Conservation (phyloP, 2,329 filamentous ascomycete species). For the Cryphonectria nitschkei region DNA sequence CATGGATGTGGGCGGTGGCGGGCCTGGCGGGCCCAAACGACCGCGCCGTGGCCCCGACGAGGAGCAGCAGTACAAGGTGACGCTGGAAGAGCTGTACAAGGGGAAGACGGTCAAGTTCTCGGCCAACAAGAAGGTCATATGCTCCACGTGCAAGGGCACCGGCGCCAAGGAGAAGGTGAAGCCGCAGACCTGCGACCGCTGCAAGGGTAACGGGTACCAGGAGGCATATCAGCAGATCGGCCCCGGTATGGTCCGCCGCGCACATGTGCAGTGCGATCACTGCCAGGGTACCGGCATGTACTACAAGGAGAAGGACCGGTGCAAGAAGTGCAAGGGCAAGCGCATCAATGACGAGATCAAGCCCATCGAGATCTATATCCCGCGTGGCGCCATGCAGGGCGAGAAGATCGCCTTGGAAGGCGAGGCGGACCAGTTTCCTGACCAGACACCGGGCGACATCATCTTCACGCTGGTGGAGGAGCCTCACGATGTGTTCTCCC, state of each 20-base stretch:
- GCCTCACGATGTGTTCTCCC: constrained; percentile 78
- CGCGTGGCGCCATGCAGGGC: constrained; percentile 81
- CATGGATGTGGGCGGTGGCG: constrained; percentile 66
- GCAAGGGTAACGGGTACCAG: constrained; percentile 77
- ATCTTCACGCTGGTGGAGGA: constrained; percentile 86
- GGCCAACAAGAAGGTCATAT: constrained; percentile 92
- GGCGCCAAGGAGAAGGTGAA: constrained; percentile 94
- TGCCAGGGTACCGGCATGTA: constrained; percentile 85
- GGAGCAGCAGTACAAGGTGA: constrained; percentile 88
- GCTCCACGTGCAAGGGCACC: constrained; percentile 81
- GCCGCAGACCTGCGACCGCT: constrained; percentile 79
- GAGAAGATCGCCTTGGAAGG: constrained; percentile 90
- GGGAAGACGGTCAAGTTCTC: constrained; percentile 98
- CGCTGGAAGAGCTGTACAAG: constrained; percentile 94
- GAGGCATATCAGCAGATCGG: constrained; percentile 82
- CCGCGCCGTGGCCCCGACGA: constrained; percentile 77
- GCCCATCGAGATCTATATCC: constrained; percentile 94
- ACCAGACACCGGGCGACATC: constrained; percentile 89
- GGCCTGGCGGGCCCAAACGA: constrained; percentile 42
- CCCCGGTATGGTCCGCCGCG: constrained; percentile 82
- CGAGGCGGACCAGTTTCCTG: constrained; percentile 90
- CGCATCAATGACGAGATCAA: constrained; percentile 87
- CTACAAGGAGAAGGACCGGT: constrained; percentile 95
- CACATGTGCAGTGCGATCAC: constrained; percentile 77
- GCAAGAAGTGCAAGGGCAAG: constrained; percentile 98